A percentile compares a stretch with the other conserved stretches of the same genome.
phyloP scores from a whole-genome alignment of 2,329 filamentous ascomycete genomes.

The Hawksworthiomyces lignivorus region DNA sequence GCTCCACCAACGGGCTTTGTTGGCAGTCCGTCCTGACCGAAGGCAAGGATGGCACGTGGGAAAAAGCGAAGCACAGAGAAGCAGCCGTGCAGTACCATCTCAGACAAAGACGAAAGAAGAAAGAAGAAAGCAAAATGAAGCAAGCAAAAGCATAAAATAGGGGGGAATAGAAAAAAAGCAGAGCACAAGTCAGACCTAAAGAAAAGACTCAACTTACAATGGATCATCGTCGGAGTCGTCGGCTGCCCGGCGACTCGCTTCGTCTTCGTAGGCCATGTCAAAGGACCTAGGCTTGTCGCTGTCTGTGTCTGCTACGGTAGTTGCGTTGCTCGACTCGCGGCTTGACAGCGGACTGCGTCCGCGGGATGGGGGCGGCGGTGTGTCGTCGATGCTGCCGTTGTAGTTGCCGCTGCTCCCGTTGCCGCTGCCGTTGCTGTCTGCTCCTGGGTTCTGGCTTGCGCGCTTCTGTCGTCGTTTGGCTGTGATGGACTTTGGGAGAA shows the following conservation, averaged over 20 bases:
- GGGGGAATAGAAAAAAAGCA: too few relatives aligned
- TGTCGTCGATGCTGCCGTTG: slow-evolving; percentile 22
- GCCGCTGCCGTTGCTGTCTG: slow-evolving; percentile 27
- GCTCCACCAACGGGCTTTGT: too few relatives aligned
- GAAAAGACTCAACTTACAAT: neutral
- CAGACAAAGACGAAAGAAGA: too few relatives aligned
- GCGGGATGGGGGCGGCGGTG: slow-evolving; percentile 14
- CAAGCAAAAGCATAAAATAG: too few relatives aligned
- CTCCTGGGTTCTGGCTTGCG: slow-evolving; percentile 32
- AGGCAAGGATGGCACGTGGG: too few relatives aligned
- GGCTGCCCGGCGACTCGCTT: slow-evolving; percentile 22
- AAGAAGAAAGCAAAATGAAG: too few relatives aligned
- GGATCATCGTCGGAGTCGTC: neutral
- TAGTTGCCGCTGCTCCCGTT: too few relatives aligned
- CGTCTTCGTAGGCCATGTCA: slow-evolving; percentile 17
- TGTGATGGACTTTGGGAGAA: slow-evolving; percentile 44
- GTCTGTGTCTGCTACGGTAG: too few relatives aligned
- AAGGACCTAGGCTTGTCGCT: slow-evolving; percentile 25
- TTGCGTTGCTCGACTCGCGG: slow-evolving; percentile 29
- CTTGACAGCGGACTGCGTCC: slow-evolving; percentile 28
- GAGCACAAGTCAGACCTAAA: too few relatives aligned
- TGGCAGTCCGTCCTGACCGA: too few relatives aligned
- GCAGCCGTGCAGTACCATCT: too few relatives aligned
- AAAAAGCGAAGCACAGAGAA: too few relatives aligned
- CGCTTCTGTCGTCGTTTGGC: slow-evolving; percentile 38